These are phyloP conservation scores for Botryosphaeria dothidea DNA, from an alignment of 2,329 filamentous ascomycete genomes.

Conservation along the genomic window DNA sequence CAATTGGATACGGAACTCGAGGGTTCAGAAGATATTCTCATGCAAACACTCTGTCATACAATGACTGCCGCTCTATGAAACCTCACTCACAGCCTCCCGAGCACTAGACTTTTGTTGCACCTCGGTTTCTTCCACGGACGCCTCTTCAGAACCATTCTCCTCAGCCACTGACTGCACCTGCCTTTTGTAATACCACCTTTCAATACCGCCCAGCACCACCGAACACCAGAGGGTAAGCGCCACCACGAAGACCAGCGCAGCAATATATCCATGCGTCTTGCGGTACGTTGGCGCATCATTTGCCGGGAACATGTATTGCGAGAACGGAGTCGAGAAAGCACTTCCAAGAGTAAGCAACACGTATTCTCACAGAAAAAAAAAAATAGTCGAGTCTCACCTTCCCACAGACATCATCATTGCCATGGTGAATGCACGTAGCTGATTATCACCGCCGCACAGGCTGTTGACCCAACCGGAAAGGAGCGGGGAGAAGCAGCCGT, in stretches of 20 bases:
- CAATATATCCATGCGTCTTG: constrained; percentile 18
- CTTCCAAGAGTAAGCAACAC: background rate
- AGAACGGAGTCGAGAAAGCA: constrained; percentile 19
- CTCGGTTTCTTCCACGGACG: background rate
- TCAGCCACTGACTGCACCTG: background rate
- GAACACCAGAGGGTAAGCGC: constrained; percentile 20
- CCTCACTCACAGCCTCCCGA: background rate
- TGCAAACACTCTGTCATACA: background rate
- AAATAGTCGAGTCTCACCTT: background rate
- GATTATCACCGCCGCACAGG: constrained; percentile 44
- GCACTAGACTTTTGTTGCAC: background rate
- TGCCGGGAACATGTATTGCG: constrained; percentile 22
- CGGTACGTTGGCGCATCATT: constrained; percentile 18
- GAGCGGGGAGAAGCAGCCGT: constrained; percentile 46
- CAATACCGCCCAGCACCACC: background rate
- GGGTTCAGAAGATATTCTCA: too few relatives aligned
- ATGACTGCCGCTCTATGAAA: background rate
- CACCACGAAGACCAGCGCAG: constrained; percentile 21
- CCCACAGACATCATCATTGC: constrained; percentile 23
- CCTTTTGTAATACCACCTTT: constrained; percentile 7
- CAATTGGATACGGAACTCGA: too few relatives aligned
- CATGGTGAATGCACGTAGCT: constrained; percentile 45
- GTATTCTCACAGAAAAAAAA: too few relatives aligned
- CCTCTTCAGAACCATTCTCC: background rate
- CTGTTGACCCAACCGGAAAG: constrained; percentile 46